Base-by-base conservation (phyloP, 768 basidiomycete genomes). In the Cystofilobasidium capitatum region DNA sequence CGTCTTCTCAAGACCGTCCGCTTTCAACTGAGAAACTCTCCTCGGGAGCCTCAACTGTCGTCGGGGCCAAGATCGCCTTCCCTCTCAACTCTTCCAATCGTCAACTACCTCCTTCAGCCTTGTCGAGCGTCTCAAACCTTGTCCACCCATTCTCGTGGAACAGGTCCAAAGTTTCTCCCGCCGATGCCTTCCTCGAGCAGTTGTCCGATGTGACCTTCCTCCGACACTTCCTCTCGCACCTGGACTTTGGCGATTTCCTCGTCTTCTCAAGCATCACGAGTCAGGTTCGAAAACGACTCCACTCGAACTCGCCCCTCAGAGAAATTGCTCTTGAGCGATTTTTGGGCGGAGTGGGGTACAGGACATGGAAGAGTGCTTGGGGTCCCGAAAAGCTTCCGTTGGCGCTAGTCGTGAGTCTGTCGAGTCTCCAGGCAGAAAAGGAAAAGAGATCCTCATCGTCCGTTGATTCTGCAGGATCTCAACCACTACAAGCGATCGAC, bases 401-500 rank as follows among this genome's bases (percentile, higher is more conserved):
- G 65, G 83, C 84, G 13, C 73, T 88, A 35, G 81, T 83, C 79
- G 88, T 85, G 69, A 64, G 83, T 57, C 24, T 44, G 13, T 13
- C 59, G 31, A 35, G 33, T 2, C 37, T 54, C 36, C 35, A n/a
- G n/a, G n/a, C n/a, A n/a, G n/a, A n/a, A n/a, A n/a, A n/a, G n/a
- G n/a, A n/a, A n/a, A n/a, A n/a, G n/a, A n/a, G n/a, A n/a, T n/a
- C n/a, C n/a, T n/a, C n/a, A n/a, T n/a, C n/a, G 31, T 64, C 12
- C 69, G 29, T 26, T 51, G 74, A 29, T 75, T 69, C 45, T n/a
- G 9, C 71, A 89, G 87, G 89, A 91, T 76, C 80, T 92, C 45
- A 83, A 83, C 72, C 82, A 86, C 61, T 91, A 90, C 72, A 85
- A 90, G 83, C 82, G 84, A 55, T 88, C 88, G 3, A 86, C 90